phyloP scores from a whole-genome alignment of 352 stramenopile genomes.

The Lagenidium sp. region DNA sequence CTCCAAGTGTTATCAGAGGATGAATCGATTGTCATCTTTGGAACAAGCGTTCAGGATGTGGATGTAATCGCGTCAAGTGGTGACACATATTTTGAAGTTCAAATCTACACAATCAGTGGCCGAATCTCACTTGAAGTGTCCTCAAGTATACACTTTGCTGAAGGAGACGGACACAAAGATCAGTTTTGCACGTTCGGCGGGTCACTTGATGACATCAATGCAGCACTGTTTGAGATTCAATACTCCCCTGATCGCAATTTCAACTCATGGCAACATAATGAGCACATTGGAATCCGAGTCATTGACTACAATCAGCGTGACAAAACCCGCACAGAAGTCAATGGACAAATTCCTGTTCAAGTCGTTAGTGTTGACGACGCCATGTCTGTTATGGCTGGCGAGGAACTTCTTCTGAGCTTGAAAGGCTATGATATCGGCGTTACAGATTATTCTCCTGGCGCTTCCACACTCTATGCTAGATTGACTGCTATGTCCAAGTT shows the following conservation, averaged over 20 bases:
- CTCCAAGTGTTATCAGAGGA: slow-evolving; percentile 48
- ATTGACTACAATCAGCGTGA: slow-evolving; percentile 53
- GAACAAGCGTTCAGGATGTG: slow-evolving; percentile 46
- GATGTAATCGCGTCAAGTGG: slow-evolving; percentile 21
- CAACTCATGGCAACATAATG: slow-evolving; percentile 52
- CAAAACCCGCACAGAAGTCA: slow-evolving; percentile 28
- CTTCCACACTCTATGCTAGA: slow-evolving; percentile 25
- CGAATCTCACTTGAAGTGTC: slow-evolving; percentile 26
- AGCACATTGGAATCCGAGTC: slow-evolving; percentile 45
- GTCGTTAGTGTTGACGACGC: slow-evolving; percentile 40
- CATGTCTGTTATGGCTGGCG: slow-evolving; percentile 19
- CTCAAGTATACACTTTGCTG: slow-evolving; percentile 21
- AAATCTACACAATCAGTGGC: slow-evolving; percentile 47
- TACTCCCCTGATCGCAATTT: slow-evolving; percentile 69
- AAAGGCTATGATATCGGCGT: slow-evolving; percentile 36
- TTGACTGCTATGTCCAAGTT: slow-evolving; percentile 38
- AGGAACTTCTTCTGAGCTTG: slow-evolving; percentile 24
- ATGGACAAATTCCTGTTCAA: slow-evolving; percentile 27
- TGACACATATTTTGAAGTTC: slow-evolving; percentile 43
- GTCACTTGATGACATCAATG: slow-evolving; percentile 41
- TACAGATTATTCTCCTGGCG: too few species aligned
- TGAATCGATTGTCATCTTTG: slow-evolving; percentile 53
- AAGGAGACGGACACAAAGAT: slow-evolving; percentile 40
- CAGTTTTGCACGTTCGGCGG: slow-evolving; percentile 51
- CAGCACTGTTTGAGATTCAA: slow-evolving; percentile 59